Percentiles rank a stretch among this genome's conserved stretches.
These are phyloP conservation scores for Candida albicans DNA, from an alignment of 1,139 yeast species.

Conservation along the genomic window DNA sequence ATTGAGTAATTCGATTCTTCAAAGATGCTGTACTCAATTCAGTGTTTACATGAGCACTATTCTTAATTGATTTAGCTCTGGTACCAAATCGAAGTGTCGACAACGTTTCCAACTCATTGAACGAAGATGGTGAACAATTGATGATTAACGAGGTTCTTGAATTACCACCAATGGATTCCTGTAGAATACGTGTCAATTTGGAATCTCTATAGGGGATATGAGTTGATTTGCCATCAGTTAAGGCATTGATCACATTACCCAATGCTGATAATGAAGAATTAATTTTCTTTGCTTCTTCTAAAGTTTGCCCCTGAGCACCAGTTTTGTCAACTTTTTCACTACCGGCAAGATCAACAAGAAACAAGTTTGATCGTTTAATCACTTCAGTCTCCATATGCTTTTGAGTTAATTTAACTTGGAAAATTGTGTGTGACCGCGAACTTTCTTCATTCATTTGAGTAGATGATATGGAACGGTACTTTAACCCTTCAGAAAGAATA, in stretches of 20 bases:
- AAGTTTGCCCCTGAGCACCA: constrained; percentile 71
- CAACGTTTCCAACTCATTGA: constrained; percentile 67
- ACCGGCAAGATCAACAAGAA: constrained; percentile 85
- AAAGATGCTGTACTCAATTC: constrained; percentile 63
- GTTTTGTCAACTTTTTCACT: constrained; percentile 85
- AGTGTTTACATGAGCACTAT: constrained; percentile 66
- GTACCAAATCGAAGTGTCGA: constrained; percentile 81
- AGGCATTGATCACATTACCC: constrained; percentile 78
- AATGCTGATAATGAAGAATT: constrained; percentile 75
- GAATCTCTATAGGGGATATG: constrained; percentile 84
- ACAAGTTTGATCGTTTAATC: constrained; percentile 65
- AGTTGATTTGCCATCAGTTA: constrained; percentile 66
- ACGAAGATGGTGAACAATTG: constrained; percentile 70
- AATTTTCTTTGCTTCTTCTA: constrained; percentile 84
- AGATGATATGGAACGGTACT: constrained; percentile 55
- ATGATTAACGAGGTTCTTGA: constrained; percentile 77
- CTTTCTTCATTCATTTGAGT: constrained; percentile 78
- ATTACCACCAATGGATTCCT: constrained; percentile 86
- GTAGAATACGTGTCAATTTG: constrained; percentile 72
- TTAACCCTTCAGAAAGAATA: constrained; percentile 57
- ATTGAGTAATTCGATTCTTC: constrained; percentile 47
- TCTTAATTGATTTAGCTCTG: constrained; percentile 71
- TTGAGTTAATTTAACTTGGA: constrained; percentile 65
- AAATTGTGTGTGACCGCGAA: constrained; percentile 81
- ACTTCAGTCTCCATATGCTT: constrained; percentile 55